phyloP scores from a whole-genome alignment of 805 yeast species.

The Jamesozyma jinghongensis region DNA sequence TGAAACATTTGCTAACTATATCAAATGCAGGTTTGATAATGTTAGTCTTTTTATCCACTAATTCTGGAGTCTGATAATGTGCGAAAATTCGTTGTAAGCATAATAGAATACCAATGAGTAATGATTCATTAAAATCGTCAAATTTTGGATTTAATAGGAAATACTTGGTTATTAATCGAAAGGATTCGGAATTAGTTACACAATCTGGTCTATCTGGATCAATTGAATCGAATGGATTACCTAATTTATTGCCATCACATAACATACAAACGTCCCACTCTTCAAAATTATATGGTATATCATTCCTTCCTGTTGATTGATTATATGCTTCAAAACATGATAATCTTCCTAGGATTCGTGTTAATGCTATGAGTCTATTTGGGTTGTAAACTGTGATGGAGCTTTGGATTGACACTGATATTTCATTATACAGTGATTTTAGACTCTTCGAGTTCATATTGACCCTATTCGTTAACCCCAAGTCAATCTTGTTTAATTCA shows the following conservation, averaged over 20 bases:
- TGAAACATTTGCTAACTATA: constrained; percentile 35
- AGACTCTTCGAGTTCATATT: constrained; percentile 5
- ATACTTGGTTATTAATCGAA: constrained; percentile 19
- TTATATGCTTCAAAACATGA: constrained; percentile 16
- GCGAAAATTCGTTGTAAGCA: constrained; percentile 41
- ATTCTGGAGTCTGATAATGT: constrained; percentile 43
- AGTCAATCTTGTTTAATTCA: constrained; percentile 7
- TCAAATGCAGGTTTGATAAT: constrained; percentile 22
- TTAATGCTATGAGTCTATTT: constrained; percentile 12
- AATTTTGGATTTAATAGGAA: constrained; percentile 20
- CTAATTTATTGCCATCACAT: constrained; percentile 17
- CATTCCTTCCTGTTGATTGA: neutral
- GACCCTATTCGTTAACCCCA: constrained; percentile 7
- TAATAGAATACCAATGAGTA: constrained; percentile 38
- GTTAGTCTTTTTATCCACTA: constrained; percentile 10
- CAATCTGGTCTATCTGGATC: constrained; percentile 27
- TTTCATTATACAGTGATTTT: constrained; percentile 9
- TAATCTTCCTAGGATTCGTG: constrained; percentile 15
- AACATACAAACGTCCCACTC: constrained; percentile 12
- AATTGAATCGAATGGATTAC: constrained; percentile 11
- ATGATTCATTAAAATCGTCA: constrained; percentile 19
- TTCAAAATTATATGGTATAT: too few relatives aligned
- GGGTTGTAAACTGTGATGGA: constrained; percentile 14
- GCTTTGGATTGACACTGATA: constrained; percentile 9
- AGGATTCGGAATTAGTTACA: constrained; percentile 14